Conservation (phyloP, 1,139 yeast species). For the Suhomyces chickasaworum region DNA sequence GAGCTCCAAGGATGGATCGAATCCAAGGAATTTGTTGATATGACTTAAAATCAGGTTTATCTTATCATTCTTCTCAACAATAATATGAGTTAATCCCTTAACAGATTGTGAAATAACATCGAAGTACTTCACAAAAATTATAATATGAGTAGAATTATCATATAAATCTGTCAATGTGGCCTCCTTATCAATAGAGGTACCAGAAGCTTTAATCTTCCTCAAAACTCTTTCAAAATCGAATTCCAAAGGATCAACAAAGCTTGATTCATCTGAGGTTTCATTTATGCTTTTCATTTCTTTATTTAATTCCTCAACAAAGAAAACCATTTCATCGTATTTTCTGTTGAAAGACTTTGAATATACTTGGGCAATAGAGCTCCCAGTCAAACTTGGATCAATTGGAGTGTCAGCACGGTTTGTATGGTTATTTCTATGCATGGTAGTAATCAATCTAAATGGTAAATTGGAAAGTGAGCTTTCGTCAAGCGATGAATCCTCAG, state of each 20-base stretch:
- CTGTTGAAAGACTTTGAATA: constrained; percentile 43
- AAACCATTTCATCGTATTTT: constrained; percentile 48
- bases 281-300: constrained; percentile 35
- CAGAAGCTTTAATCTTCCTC: constrained; percentile 20
- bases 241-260: constrained; percentile 21
- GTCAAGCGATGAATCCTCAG: constrained; percentile 16
- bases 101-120: constrained; percentile 58
- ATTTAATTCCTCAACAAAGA: constrained; percentile 48
- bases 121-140: constrained; percentile 71
- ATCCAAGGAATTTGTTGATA: constrained; percentile 48
- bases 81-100: constrained; percentile 64
- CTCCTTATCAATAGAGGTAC: constrained; percentile 4
- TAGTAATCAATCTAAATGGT: constrained; percentile 61
- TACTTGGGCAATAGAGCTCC: constrained; percentile 37
- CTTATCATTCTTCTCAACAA: constrained; percentile 52
- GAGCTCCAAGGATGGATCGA: constrained; percentile 42
- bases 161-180: constrained; percentile 22
- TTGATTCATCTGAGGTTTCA: background rate
- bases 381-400: constrained; percentile 39
- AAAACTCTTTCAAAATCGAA: constrained; percentile 30
- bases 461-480: constrained; percentile 23
- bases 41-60: constrained; percentile 48
- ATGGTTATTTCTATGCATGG: constrained; percentile 71
- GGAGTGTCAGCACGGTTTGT: constrained; percentile 68
- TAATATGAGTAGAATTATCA: constrained; percentile 40